Evolutionary conservation across 345 rosid genomes (phyloP).

Genomic region (Brassica rapa): DNA sequence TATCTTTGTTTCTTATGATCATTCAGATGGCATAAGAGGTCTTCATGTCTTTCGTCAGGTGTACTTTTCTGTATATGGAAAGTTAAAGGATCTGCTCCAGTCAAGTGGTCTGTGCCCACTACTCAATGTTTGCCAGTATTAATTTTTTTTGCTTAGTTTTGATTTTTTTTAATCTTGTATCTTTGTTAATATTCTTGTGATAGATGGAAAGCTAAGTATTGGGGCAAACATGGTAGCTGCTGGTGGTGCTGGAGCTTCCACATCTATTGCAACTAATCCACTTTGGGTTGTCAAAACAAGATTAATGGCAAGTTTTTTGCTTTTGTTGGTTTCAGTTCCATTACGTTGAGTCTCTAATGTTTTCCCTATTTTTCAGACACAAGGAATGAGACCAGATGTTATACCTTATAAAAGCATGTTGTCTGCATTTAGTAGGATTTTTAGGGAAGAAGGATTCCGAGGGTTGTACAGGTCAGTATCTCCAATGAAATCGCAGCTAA

Average conservation of each 20-base stretch:
- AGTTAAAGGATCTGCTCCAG: conserved; percentile 64
- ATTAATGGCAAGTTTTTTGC: conserved; percentile 63
- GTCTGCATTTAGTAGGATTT: conserved; percentile 81
- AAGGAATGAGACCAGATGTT: conserved; percentile 69
- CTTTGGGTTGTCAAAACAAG: conserved; percentile 99
- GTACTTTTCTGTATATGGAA: conserved; percentile 80
- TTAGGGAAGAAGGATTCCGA: conserved; percentile 76
- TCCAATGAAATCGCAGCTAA: background rate
- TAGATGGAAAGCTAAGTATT: conserved; percentile 64
- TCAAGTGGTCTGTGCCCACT: conserved; percentile 60
- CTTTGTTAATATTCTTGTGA: background rate
- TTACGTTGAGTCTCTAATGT: background rate
- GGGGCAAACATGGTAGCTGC: conserved; percentile 90
- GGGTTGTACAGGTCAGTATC: conserved; percentile 80
- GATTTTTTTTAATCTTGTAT: background rate
- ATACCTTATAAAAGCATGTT: conserved; percentile 74
- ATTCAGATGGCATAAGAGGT: background rate
- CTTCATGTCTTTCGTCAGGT: conserved; percentile 51
- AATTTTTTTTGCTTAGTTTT: background rate
- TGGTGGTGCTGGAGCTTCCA: conserved; percentile 92
- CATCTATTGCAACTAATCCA: conserved; percentile 83
- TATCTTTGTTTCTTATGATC: background rate
- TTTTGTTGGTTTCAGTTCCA: conserved; percentile 6
- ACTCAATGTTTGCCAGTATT: background rate
- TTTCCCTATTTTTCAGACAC: conserved; percentile 45